Conservation (phyloP, 1,284 basidiomycete genomes). For the Ganoderma lucidum region DNA sequence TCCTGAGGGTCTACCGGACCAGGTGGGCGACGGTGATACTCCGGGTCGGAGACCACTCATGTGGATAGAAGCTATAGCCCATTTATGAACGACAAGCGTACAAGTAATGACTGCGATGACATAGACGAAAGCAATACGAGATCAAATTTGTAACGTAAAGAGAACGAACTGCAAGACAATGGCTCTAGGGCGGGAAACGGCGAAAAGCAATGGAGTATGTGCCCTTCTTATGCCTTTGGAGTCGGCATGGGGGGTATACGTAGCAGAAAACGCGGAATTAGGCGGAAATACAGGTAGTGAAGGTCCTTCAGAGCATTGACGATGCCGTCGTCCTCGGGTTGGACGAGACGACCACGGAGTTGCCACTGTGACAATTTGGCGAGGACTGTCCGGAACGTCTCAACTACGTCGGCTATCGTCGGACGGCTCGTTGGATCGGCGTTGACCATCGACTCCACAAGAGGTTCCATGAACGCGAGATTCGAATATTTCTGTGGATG, state of each 20-base stretch:
- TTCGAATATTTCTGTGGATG: constrained; percentile 5
- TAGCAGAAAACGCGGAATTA: neutral
- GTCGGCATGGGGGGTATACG: neutral
- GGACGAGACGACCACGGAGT: neutral
- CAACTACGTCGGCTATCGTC: neutral
- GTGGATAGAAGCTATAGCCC: neutral
- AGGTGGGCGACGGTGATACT: neutral
- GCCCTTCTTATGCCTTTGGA: neutral
- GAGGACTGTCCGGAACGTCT: neutral
- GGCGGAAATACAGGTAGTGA: neutral
- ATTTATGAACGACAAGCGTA: neutral
- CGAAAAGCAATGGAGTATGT: neutral
- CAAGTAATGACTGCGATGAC: neutral
- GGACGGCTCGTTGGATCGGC: neutral
- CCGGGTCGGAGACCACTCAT: neutral
- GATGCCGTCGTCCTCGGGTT: neutral
- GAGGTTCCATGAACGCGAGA: constrained; percentile 9
- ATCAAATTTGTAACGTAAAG: neutral
- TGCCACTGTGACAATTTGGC: neutral
- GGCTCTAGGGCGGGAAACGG: neutral
- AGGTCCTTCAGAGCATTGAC: neutral
- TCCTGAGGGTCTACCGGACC: neutral
- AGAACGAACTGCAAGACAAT: neutral
- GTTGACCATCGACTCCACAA: constrained; percentile 1
- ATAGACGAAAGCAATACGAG: neutral